Evolutionary conservation across 805 yeast genomes (phyloP).

Genomic region (Torulaspora gathmanii): DNA sequence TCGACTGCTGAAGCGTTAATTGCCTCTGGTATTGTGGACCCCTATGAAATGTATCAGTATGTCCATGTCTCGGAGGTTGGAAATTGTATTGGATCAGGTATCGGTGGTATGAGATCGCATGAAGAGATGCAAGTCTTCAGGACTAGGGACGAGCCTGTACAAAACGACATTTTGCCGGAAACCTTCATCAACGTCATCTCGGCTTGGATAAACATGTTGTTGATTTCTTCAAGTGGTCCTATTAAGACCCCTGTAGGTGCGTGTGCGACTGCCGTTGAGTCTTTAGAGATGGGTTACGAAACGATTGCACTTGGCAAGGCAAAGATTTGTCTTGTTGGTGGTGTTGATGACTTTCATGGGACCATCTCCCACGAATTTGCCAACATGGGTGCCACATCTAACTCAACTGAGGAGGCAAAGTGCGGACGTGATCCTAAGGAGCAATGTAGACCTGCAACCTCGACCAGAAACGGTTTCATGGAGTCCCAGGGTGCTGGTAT

Average conservation of each 20-base stretch:
- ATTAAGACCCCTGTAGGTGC: slow-evolving; percentile 93
- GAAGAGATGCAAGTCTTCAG: slow-evolving; percentile 84
- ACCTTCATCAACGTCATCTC: slow-evolving; percentile 88
- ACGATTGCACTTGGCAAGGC: slow-evolving; percentile 79
- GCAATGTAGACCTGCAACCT: slow-evolving; percentile 88
- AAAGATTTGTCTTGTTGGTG: slow-evolving; percentile 81
- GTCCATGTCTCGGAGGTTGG: slow-evolving; percentile 90
- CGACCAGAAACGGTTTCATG: slow-evolving; percentile 85
- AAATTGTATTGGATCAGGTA: slow-evolving; percentile 89
- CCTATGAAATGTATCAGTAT: slow-evolving; percentile 86
- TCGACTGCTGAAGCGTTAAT: slow-evolving; percentile 81
- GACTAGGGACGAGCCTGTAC: slow-evolving; percentile 71
- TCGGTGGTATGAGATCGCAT: slow-evolving; percentile 86
- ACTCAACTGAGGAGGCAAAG: slow-evolving; percentile 62
- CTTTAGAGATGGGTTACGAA: slow-evolving; percentile 81
- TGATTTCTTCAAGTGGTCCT: slow-evolving; percentile 84
- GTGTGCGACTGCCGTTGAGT: slow-evolving; percentile 88
- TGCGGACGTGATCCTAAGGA: slow-evolving; percentile 86
- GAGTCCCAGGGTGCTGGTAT: slow-evolving; percentile 93
- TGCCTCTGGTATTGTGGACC: slow-evolving; percentile 81
- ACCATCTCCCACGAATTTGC: slow-evolving; percentile 87
- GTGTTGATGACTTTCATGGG: slow-evolving; percentile 89
- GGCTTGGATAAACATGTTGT: slow-evolving; percentile 91
- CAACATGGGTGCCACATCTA: slow-evolving; percentile 87
- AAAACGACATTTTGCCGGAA: slow-evolving; percentile 83